These are phyloP conservation scores for Sphaerostilbella broomeana DNA, from an alignment of 2,329 filamentous ascomycete species.

Conservation along the genomic window DNA sequence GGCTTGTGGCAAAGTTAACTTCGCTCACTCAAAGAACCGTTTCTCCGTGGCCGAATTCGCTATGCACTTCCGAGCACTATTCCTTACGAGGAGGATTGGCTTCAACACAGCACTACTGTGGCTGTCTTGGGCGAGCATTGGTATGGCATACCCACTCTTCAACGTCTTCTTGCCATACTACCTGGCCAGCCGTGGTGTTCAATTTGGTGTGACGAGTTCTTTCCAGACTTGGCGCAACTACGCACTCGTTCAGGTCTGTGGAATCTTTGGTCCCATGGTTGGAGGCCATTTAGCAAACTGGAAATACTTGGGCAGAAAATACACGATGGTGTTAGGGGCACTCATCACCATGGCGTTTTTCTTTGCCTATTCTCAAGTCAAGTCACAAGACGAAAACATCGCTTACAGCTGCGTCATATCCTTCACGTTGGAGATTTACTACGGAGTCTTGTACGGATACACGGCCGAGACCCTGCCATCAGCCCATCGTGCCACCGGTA, in stretches of 20 bases:
- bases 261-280: slow-evolving; percentile 57
- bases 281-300: slow-evolving; percentile 56
- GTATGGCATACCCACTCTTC: slow-evolving; percentile 62
- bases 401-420: slow-evolving; percentile 31
- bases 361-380: slow-evolving; percentile 33
- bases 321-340: slow-evolving; percentile 37
- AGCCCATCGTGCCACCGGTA: slow-evolving; percentile 51
- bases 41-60: slow-evolving; percentile 22
- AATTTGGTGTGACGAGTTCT: slow-evolving; percentile 50
- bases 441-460: slow-evolving; percentile 48
- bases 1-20: slow-evolving; percentile 28
- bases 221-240: slow-evolving; percentile 57
- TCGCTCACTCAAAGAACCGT: slow-evolving; percentile 23
- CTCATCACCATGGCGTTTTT: slow-evolving; percentile 34
- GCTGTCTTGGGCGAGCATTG: slow-evolving; percentile 59
- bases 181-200: slow-evolving; percentile 13
- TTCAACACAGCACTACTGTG: slow-evolving; percentile 55
- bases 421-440: slow-evolving; percentile 50
- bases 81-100: slow-evolving; percentile 49
- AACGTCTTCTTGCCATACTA: slow-evolving; percentile 56
- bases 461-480: slow-evolving; percentile 46
- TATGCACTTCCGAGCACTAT: slow-evolving; percentile 54
- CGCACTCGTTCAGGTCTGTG: slow-evolving; percentile 55
- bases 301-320: slow-evolving; percentile 53
- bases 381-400: slow-evolving; percentile 23